Evolutionary conservation across 106 monocot genomes (phyloP).

Genomic region (Dioscorea alata): DNA sequence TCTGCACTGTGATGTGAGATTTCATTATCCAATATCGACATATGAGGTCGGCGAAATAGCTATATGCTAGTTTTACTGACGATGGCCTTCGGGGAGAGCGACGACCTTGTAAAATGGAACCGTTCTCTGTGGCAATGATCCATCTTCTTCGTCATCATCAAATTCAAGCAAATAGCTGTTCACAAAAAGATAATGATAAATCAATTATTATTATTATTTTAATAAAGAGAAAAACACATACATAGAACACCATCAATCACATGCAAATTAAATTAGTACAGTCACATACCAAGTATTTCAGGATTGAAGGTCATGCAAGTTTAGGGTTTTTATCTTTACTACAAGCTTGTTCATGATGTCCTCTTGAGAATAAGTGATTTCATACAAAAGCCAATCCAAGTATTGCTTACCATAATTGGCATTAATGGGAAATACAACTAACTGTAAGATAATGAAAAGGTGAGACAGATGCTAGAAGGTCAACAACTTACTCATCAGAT

Average conservation of each 20-base stretch:
- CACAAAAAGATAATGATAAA: background rate
- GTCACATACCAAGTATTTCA: no score
- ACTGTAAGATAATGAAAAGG: background rate
- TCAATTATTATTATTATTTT: no score
- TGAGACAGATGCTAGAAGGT: background rate
- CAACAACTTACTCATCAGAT: conserved; percentile 88
- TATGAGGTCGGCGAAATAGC: background rate
- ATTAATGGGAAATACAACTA: no score
- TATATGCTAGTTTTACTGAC: conserved; percentile 36
- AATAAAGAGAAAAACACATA: no score
- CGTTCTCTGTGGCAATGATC: conserved; percentile 66
- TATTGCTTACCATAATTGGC: no score
- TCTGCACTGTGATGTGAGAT: background rate
- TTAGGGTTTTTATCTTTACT: no score
- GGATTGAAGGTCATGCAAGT: no score
- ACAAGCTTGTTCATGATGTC: no score
- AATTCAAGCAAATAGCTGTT: conserved; percentile 83
- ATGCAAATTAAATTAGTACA: no score
- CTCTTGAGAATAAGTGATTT: no score
- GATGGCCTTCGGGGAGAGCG: conserved; percentile 79
- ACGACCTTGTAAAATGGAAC: conserved; percentile 88
- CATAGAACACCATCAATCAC: no score
- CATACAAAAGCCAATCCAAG: no score
- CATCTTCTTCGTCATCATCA: conserved; percentile 96
- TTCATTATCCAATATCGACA: background rate